These are phyloP conservation scores for Cucumis hystrix DNA, from an alignment of 306 rosid genomes.

Conservation along the genomic window DNA sequence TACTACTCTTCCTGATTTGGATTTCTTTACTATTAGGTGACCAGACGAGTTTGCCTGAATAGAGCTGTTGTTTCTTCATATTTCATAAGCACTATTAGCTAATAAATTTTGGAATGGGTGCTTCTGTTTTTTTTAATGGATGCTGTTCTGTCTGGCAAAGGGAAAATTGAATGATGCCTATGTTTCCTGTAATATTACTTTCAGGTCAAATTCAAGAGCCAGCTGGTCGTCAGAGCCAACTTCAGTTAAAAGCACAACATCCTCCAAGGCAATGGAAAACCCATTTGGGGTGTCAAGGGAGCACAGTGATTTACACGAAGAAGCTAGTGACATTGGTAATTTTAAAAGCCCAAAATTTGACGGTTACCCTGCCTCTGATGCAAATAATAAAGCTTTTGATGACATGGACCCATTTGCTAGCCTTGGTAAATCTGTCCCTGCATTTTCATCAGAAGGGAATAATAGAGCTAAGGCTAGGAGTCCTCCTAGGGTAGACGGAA, in stretches of 20 bases:
- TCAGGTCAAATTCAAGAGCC: constrained; percentile 55
- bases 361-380: constrained; percentile 31
- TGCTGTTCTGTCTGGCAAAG: not conserved
- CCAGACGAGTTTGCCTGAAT: not conserved
- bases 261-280: constrained; percentile 41
- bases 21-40: not conserved
- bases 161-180: not conserved
- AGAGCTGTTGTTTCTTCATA: not conserved
- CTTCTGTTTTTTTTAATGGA: not conserved
- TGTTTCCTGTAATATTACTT: constrained; percentile 14
- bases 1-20: not conserved
- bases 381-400: constrained; percentile 47
- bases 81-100: not conserved
- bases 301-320: constrained; percentile 54
- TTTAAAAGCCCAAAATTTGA: constrained; percentile 41
- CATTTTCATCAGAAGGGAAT: constrained; percentile 58
- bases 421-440: constrained; percentile 69
- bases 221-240: constrained; percentile 51
- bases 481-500: constrained; percentile 34
- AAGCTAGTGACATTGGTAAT: constrained; percentile 51
- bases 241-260: constrained; percentile 28
- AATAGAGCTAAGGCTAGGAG: constrained; percentile 42
- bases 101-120: not conserved
- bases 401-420: constrained; percentile 76
- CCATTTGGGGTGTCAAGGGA: constrained; percentile 55